Conservation (phyloP, 2,329 filamentous ascomycete genomes). For the Fusarium burgessii region DNA sequence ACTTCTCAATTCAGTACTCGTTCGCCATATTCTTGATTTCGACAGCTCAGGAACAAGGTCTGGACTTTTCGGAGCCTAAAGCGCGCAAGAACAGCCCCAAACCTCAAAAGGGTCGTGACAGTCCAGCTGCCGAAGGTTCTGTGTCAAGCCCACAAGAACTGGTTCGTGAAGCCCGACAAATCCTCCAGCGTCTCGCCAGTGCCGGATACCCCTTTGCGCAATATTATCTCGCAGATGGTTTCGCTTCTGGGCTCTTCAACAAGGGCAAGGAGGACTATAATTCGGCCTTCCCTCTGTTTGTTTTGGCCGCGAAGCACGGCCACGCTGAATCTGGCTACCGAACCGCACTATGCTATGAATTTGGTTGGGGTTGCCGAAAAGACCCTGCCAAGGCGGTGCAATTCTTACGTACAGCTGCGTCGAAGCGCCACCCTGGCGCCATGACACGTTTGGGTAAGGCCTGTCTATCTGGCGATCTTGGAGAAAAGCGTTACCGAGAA, state of each 20-base stretch:
- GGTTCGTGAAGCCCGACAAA: slow-evolving; percentile 87
- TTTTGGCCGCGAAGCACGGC: slow-evolving; percentile 94
- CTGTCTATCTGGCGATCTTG: slow-evolving; percentile 89
- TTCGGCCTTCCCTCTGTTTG: slow-evolving; percentile 90
- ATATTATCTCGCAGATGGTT: slow-evolving; percentile 96
- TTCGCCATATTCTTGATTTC: slow-evolving; percentile 96
- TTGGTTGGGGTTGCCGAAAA: slow-evolving; percentile 94
- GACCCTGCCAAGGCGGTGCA: slow-evolving; percentile 93
- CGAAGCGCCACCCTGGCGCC: slow-evolving; percentile 94
- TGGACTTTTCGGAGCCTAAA: slow-evolving; percentile 63
- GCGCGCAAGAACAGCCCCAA: slow-evolving; percentile 62
- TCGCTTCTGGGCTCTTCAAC: slow-evolving; percentile 92
- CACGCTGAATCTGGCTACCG: slow-evolving; percentile 97
- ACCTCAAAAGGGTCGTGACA: slow-evolving; percentile 59
- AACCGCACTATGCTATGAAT: slow-evolving; percentile 94
- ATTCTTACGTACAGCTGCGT: slow-evolving; percentile 89
- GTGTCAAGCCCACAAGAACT: slow-evolving; percentile 73
- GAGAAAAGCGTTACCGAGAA: slow-evolving; percentile 87
- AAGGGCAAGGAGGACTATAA: slow-evolving; percentile 95
- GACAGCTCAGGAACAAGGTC: slow-evolving; percentile 81
- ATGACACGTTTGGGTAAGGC: slow-evolving; percentile 93
- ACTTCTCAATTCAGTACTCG: slow-evolving; percentile 91
- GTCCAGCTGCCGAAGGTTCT: slow-evolving; percentile 59
- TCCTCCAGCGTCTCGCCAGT: slow-evolving; percentile 87
- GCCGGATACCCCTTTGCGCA: slow-evolving; percentile 96